Evolutionary conservation across 192 early-diverging fungal species (phyloP).

Genomic region (Coemansia sp.): DNA sequence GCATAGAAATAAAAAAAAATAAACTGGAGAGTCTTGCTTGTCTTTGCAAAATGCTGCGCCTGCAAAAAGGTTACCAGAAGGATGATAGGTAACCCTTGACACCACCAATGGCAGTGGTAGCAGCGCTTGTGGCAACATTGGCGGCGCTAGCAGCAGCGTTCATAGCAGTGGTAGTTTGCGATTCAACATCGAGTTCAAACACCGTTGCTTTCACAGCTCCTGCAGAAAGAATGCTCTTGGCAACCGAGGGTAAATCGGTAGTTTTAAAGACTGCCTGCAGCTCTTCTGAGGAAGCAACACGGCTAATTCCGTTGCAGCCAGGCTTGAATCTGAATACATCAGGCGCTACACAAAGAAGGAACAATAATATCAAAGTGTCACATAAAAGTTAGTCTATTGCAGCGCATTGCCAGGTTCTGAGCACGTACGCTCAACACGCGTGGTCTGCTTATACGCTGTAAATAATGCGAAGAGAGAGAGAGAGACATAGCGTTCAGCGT

Average conservation of each 20-base stretch:
- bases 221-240: slow-evolving; percentile 47
- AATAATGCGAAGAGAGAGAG: too few species aligned
- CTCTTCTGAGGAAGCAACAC: slow-evolving; percentile 33
- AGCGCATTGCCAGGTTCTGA: too few species aligned
- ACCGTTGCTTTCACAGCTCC: slow-evolving; percentile 24
- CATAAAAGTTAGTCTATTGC: too few species aligned
- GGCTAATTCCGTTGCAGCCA: slow-evolving; percentile 11
- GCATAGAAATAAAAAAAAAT: neutral
- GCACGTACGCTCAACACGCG: too few species aligned
- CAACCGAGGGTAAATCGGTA: slow-evolving; percentile 31
- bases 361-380: too few species aligned
- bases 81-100: slow-evolving; percentile 44
- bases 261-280: slow-evolving; percentile 48
- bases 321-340: slow-evolving; percentile 43
- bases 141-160: slow-evolving; percentile 37
- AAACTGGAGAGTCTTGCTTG: neutral
- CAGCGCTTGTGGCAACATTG: slow-evolving; percentile 42
- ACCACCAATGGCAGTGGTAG: slow-evolving; percentile 32
- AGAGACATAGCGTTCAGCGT: too few species aligned
- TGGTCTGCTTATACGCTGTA: too few species aligned
- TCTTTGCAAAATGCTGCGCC: too few species aligned
- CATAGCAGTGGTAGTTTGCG: slow-evolving; percentile 43
- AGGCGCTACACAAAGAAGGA: slow-evolving; percentile 20
- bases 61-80: slow-evolving; percentile 27
- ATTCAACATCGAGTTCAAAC: slow-evolving; percentile 50